Evolutionary conservation across 805 yeast genomes (phyloP), one percentile per base, ranked within the genome.

Genomic region (Ogataea wickerhamii): DNA sequence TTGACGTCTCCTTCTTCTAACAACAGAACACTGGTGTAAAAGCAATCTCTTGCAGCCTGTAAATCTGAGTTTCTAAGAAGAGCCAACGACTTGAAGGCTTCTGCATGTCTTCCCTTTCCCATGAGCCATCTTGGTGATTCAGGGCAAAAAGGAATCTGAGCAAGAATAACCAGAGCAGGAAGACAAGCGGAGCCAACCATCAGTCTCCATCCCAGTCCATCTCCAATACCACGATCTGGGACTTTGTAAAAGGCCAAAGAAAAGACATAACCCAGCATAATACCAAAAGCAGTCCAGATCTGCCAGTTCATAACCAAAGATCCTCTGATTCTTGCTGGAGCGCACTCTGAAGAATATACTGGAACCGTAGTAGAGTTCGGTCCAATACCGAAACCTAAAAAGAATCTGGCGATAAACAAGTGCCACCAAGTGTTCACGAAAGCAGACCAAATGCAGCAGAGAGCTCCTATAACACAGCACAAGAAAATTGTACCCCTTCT

Each of bases 401-500:
- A 47, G 17, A 61, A 58, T 44, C 66, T 49, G 3, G 67, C 61
- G 25, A 80, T 76, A 42, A 82, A 77, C 42, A 82, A 64, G 52
- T 79, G 83, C 63, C 71, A 78, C 88, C 88, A 82, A 36, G 66
- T 74, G 53, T 73, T 71, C 18, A 61, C 59, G 46, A 81, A 73
- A 4, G 80, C 88, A 53, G 76, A 83, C 86, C 87, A 79, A 43
- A 82, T 68, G 64, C 87, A 79, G 31, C 81, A 64, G 24, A 76
- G 37, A 6, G 79, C 78, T 14, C 84, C 79, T 33, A 78, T 68
- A 27, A 65, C 47, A 66, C 86, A 78, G 22, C 84, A 73, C 66
- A 75, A 61, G 58, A 81, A 80, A 40, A 82, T 80, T 34, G 79
- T 76, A 68, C 79, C 74, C 55, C 76, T 78, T 61, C 89, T 72